These are phyloP conservation scores for Aspergillus brunneoviolaceus DNA, from an alignment of 2,329 filamentous ascomycete species.

Conservation along the genomic window DNA sequence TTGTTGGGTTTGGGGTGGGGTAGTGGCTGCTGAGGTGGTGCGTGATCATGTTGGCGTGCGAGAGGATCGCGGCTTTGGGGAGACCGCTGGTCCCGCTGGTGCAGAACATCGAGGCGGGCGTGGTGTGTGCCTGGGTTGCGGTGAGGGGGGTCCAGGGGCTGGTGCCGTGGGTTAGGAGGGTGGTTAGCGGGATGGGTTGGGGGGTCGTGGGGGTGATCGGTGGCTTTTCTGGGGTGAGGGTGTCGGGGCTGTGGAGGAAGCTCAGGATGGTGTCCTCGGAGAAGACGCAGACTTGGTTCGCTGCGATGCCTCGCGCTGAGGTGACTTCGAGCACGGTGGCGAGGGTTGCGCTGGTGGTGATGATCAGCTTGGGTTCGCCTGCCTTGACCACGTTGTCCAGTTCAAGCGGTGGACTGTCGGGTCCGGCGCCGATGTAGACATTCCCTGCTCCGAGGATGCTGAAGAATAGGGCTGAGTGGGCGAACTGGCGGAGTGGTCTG, in stretches of 20 bases:
- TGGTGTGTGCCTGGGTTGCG: constrained; percentile 28
- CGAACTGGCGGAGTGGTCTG: constrained; percentile 8
- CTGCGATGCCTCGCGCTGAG: constrained; percentile 5
- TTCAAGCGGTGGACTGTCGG: constrained; percentile 41
- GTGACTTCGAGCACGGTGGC: constrained; percentile 28
- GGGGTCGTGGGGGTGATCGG: not conserved
- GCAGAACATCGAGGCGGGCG: constrained; percentile 47
- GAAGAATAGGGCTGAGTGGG: constrained; percentile 22
- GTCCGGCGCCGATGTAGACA: constrained; percentile 46
- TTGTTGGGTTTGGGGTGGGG: constrained; percentile 31
- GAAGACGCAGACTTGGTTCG: constrained; percentile 24
- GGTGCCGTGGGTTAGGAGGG: constrained; percentile 40
- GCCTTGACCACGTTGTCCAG: constrained; percentile 43
- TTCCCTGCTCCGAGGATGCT: constrained; percentile 39
- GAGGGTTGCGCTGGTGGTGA: constrained; percentile 35
- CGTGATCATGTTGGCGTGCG: constrained; percentile 55
- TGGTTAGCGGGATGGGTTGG: not conserved
- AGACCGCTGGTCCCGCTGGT: constrained; percentile 57
- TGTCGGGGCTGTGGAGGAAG: not conserved
- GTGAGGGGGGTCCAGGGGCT: constrained; percentile 40
- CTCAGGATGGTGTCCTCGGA: constrained; percentile 10
- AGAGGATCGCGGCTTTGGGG: constrained; percentile 56
- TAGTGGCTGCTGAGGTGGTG: constrained; percentile 42
- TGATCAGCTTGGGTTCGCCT: constrained; percentile 41
- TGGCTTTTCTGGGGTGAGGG: not conserved